Base-by-base conservation (phyloP, 208 protist species). In the Trypanosoma rangeli region DNA sequence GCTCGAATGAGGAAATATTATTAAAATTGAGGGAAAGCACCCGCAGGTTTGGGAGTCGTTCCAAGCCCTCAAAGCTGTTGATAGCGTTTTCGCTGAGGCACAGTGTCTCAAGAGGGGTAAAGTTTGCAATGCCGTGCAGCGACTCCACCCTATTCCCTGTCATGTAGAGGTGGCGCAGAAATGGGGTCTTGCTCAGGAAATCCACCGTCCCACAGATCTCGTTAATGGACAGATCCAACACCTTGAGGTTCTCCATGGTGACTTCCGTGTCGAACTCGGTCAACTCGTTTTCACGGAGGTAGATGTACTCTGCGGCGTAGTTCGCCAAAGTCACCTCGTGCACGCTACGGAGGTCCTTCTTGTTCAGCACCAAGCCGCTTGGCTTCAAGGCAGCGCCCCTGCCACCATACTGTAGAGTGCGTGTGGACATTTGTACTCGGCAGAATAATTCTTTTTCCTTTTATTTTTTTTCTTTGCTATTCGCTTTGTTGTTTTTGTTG, bases 21-120 rank as follows among this genome's bases (percentile, higher is more conserved):
- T 97, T 96, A 80, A 96, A 96, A 82, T 95, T 97, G 49, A 97
- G 82, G 44, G 91, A 96, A 57, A 97, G 88, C 57, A 97, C 91
- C 13, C 93, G 88, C 24, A 97, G 80, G 67, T 88, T 88, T 29
- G 87, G 93, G 56, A 97, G 74, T 66, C 87, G 87, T 48, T 90
- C 82, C 37, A 97, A 85, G 3, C 93, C 91, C 55, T 90, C 87
- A 73, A 97, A 97, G 75, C 80, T 93, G 78, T 70, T 89, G 80
- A 97, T 96, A 52, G 74, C 73, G 79, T 97, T 97, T 82, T 95
- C 90, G 73, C 88, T 94, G 48, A 97, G 83, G 76, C 90, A 95
- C 57, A 97, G 79, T 37, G 93, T 95, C 78, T 97, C 90, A 48
- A 97, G 78, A 12, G 80, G 73, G 28, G 81, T 64, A 71, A 95